These are phyloP conservation scores for Tetrahymena malaccensis DNA, from an alignment of 73 alveolate genomes.

Conservation along the genomic window DNA sequence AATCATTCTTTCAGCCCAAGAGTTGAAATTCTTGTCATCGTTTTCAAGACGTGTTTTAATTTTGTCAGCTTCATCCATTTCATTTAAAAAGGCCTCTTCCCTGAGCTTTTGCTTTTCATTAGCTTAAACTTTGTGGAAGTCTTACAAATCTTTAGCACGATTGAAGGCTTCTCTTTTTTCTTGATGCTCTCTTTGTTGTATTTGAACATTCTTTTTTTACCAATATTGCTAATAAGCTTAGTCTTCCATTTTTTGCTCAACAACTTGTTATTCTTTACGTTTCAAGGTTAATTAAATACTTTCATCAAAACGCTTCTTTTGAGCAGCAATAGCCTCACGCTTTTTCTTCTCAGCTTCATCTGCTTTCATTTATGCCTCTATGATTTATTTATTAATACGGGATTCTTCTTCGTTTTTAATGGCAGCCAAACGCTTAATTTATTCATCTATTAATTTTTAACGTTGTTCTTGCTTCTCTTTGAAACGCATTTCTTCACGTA, in stretches of 20 bases:
- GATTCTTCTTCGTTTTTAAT: slow-evolving; percentile 57
- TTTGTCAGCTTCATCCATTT: slow-evolving; percentile 70
- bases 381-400: slow-evolving; percentile 45
- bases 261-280: slow-evolving; percentile 51
- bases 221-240: background rate
- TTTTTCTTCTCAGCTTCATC: slow-evolving; percentile 61
- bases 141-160: background rate
- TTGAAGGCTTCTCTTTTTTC: background rate
- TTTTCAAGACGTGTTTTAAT: slow-evolving; percentile 64
- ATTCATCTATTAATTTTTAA: slow-evolving; percentile 63
- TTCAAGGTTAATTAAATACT: slow-evolving; percentile 4
- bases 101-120: slow-evolving; percentile 47
- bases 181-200: background rate
- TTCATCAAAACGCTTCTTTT: slow-evolving; percentile 22
- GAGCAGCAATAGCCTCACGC: slow-evolving; percentile 58
- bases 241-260: slow-evolving; percentile 41
- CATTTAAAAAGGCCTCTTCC: slow-evolving; percentile 57
- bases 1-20: slow-evolving; percentile 82
- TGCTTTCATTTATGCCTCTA: slow-evolving; percentile 74
- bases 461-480: slow-evolving; percentile 61
- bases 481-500: slow-evolving; percentile 61
- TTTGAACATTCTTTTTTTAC: background rate
- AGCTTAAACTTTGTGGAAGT: background rate
- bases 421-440: slow-evolving; percentile 47
- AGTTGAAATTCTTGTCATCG: slow-evolving; percentile 71